phyloP scores from a whole-genome alignment of 208 protist genomes.

The Wallacemonas sp. region DNA sequence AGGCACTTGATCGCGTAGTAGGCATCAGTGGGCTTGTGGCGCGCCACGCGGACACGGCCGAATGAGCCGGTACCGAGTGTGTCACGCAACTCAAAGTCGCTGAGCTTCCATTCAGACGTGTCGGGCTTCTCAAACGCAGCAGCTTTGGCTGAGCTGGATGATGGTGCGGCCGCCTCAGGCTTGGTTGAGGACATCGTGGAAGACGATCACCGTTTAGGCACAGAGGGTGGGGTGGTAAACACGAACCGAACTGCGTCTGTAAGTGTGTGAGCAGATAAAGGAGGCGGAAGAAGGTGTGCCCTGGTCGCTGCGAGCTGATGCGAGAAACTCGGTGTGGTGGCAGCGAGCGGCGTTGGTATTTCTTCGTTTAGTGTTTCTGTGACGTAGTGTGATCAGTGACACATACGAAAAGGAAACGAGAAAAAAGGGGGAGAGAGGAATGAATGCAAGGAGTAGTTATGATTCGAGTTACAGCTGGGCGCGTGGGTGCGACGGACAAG shows the following conservation, averaged over 20 bases:
- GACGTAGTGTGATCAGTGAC: no score
- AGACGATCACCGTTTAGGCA: background rate
- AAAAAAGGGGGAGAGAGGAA: no score
- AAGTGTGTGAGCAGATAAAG: slow-evolving; percentile 10
- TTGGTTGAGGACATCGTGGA: background rate
- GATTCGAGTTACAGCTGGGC: no score
- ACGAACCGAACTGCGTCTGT: background rate
- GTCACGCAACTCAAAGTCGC: slow-evolving; percentile 66
- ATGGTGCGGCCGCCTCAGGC: background rate
- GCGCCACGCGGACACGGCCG: slow-evolving; percentile 74
- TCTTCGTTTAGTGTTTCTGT: no score
- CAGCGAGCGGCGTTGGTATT: no score
- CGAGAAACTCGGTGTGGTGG: no score
- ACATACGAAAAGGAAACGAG: no score
- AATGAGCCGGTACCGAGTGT: slow-evolving; percentile 85
- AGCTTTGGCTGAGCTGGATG: slow-evolving; percentile 4
- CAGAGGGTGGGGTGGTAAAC: background rate
- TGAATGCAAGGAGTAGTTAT: no score
- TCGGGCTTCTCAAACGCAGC: slow-evolving; percentile 54
- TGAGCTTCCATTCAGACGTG: slow-evolving; percentile 55
- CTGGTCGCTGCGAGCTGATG: no score
- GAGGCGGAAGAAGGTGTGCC: no score
- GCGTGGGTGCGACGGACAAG: no score
- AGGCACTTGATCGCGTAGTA: slow-evolving; percentile 78
- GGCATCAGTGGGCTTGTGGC: slow-evolving; percentile 47